phyloP scores from a whole-genome alignment of 352 stramenopile species.

The Phytopythium chamaehyphon region DNA sequence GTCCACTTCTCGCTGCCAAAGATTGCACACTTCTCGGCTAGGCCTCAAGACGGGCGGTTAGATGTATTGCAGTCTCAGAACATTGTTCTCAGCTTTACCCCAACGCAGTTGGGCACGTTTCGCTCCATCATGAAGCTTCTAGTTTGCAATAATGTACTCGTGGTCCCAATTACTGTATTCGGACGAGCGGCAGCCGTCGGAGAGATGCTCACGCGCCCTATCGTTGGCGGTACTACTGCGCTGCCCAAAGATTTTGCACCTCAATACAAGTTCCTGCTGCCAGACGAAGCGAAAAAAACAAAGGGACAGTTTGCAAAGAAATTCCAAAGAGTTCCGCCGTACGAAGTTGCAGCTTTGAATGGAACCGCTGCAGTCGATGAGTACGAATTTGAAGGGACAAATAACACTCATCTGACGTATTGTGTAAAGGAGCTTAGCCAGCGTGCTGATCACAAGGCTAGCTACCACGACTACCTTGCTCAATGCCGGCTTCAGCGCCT shows the following conservation, averaged over 20 bases:
- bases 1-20: constrained; percentile 60
- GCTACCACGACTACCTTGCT: constrained; percentile 68
- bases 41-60: constrained; percentile 60
- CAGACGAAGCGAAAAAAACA: constrained; percentile 59
- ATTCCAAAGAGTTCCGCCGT: constrained; percentile 62
- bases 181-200: constrained; percentile 60
- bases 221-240: constrained; percentile 60
- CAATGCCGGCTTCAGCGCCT: constrained; percentile 38
- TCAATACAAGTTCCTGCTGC: constrained; percentile 88
- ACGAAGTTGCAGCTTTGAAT: constrained; percentile 56
- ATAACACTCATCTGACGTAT: constrained; percentile 84
- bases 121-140: constrained; percentile 31
- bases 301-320: constrained; percentile 43
- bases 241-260: constrained; percentile 83
- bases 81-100: constrained; percentile 87
- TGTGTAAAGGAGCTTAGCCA: constrained; percentile 78
- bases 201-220: constrained; percentile 18
- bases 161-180: constrained; percentile 55
- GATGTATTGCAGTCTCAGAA: constrained; percentile 86
- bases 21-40: constrained; percentile 74
- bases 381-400: constrained; percentile 80
- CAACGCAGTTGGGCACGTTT: constrained; percentile 84
- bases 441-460: constrained; percentile 55
- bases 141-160: constrained; percentile 45
- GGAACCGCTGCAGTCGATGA: constrained; percentile 71